A percentile compares a stretch with the other conserved stretches of the same genome.
Evolutionary conservation across 2,329 filamentous ascomycete species (phyloP).

Genomic region (Venturia carpophila): DNA sequence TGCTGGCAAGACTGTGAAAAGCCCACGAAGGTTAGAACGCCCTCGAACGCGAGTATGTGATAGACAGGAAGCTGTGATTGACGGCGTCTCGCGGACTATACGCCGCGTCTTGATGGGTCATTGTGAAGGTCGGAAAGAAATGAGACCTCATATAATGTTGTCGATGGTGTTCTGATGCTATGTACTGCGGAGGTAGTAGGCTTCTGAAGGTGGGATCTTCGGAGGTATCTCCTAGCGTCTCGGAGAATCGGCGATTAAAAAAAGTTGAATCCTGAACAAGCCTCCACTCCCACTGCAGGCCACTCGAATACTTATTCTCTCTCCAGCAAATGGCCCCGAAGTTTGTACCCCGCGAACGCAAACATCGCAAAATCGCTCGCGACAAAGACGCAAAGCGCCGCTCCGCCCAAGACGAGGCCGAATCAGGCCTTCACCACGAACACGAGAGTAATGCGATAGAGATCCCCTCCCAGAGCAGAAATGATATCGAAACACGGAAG

Average conservation of each 20-base stretch:
- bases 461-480: slow-evolving; percentile 41
- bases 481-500: slow-evolving; percentile 47
- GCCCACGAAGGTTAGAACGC: no score
- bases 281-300: neutral
- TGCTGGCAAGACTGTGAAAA: neutral
- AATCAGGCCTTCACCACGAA: neutral
- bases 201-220: no score
- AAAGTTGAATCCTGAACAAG: neutral
- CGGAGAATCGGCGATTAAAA: slow-evolving; percentile 6
- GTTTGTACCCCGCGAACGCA: slow-evolving; percentile 43
- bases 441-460: slow-evolving; percentile 44
- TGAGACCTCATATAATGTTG: neutral
- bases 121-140: neutral
- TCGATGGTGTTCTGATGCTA: neutral
- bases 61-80: neutral
- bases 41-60: neutral
- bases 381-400: slow-evolving; percentile 40
- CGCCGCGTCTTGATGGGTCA: neutral
- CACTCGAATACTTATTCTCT: neutral
- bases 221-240: neutral
- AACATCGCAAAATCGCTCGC: slow-evolving; percentile 58
- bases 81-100: neutral
- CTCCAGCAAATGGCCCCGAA: neutral
- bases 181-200: no score
- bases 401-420: neutral